Conservation (phyloP, 176 grass and related monocot species). For the Oryza nivara region DNA sequence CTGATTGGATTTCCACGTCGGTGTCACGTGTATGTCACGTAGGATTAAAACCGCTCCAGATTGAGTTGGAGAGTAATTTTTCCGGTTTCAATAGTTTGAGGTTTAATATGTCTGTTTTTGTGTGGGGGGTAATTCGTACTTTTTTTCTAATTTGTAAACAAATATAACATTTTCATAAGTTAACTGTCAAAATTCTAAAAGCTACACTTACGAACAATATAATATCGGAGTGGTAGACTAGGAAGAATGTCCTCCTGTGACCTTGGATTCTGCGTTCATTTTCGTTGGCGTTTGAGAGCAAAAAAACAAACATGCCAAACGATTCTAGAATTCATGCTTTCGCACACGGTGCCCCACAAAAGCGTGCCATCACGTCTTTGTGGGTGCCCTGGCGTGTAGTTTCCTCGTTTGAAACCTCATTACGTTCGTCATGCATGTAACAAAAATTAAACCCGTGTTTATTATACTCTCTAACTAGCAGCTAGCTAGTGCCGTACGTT, state of each 20-base stretch:
- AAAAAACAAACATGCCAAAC: constrained; percentile 25
- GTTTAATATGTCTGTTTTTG: too few species aligned
- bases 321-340: constrained; percentile 11
- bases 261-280: neutral
- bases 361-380: neutral
- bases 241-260: neutral
- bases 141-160: too few species aligned
- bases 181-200: too few species aligned
- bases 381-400: neutral
- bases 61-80: too few species aligned
- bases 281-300: neutral
- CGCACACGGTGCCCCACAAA: neutral
- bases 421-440: neutral
- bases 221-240: neutral
- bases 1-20: too few species aligned
- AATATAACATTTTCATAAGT: too few species aligned
- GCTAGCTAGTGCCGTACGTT: neutral
- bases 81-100: too few species aligned
- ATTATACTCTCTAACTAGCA: neutral
- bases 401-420: neutral
- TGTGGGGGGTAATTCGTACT: too few species aligned
- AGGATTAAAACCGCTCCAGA: too few species aligned
- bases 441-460: neutral
- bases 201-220: too few species aligned
- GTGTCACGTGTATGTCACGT: too few species aligned